phyloP scores from a whole-genome alignment of 73 alveolate species.

The Tetrahymena malaccensis region DNA sequence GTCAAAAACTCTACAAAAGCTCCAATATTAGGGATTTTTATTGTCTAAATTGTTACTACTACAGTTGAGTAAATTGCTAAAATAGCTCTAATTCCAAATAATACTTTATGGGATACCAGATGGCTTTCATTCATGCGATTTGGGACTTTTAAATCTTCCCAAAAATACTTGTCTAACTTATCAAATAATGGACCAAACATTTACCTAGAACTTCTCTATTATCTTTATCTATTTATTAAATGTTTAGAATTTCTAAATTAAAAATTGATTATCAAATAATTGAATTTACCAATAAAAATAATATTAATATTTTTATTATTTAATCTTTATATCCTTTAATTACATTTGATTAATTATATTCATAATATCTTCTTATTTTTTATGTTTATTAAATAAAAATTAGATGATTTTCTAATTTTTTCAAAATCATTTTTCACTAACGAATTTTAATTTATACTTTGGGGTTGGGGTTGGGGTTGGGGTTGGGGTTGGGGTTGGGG shows the following conservation, averaged over 20 bases:
- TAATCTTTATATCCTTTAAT: not conserved
- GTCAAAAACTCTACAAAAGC: not conserved
- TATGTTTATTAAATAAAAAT: not conserved
- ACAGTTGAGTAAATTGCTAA: not conserved
- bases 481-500: not conserved
- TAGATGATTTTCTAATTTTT: not conserved
- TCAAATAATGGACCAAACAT: not conserved
- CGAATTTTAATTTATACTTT: not conserved
- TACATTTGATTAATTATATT: no score
- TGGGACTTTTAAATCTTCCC: not conserved
- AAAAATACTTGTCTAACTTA: not conserved
- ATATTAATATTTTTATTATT: no score
- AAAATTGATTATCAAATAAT: not conserved
- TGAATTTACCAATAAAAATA: not conserved
- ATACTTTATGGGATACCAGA: not conserved
- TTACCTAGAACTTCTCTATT: not conserved
- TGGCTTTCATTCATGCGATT: not conserved
- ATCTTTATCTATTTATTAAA: not conserved
- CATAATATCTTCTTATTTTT: no score
- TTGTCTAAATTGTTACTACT: not conserved
- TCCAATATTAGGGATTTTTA: not conserved
- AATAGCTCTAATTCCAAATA: not conserved
- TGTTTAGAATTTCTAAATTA: not conserved
- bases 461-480: not conserved
- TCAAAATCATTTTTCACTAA: not conserved